Base-by-base conservation (phyloP, 805 yeast species). In the Suhomyces kilbournensis region DNA sequence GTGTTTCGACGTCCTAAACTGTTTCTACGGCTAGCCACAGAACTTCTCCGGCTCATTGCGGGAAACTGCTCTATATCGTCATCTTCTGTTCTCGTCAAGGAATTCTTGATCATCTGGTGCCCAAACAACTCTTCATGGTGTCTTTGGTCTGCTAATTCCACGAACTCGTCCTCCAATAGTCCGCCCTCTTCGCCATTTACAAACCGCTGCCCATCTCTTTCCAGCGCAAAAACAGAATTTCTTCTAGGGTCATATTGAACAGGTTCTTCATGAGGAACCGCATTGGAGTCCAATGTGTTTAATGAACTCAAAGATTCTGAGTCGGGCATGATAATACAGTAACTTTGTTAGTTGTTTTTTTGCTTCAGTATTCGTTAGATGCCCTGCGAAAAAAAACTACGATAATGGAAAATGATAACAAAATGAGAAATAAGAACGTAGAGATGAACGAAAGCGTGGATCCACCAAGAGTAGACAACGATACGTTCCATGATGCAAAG, bases 91-190 rank as follows among this genome's bases (percentile, higher is more conserved):
- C 30, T 30, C 10, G 44, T 38, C 23, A 50, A 44, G 17, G 53
- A 50, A 15, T 43, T 39, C n/a, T 22, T 49, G 20, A 59, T 34
- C 34, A 54, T 51, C 6, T 47, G 40, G 14, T 52, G 32, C 1
- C 62, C 62, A 46, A 56, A 59, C 43, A 52, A 40, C 10, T 59
- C 56, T n/a, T 25, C 47, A 20, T 55, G 45, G 34, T 48, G 46
- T 15, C 44, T 47, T 19, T 35, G 39, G 26, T 51, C 51, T 20
- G 42, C 35, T 8, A 51, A 19, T 3, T 48, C 56, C 20, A 47
- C 6, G n/a, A n/a, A 28, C 12, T 28, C n/a, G 32, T 28, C 5
- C 32, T 28, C 32, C 32, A 28, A 28, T 28, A 28, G 32, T 4
- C 42, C 25, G 19, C 32, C 48, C 38, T 42, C 44, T 7, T 30